Conservation (phyloP, 164 flowering plant genomes). For the Houttuynia cordata region DNA sequence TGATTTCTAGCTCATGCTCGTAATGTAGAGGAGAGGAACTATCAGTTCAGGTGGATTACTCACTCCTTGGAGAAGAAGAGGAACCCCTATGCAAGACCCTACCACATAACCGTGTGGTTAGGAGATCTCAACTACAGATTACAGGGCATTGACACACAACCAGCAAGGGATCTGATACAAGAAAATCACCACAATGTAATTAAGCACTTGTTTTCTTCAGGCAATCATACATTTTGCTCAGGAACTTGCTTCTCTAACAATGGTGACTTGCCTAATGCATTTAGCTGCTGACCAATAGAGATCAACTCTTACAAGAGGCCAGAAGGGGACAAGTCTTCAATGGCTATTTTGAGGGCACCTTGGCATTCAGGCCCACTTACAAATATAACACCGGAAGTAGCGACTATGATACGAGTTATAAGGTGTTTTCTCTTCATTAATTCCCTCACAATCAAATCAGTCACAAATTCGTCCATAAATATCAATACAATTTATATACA, state of each 20-base stretch:
- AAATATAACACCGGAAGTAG: constrained; percentile 59
- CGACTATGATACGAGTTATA: constrained; percentile 66
- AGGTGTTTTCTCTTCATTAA: constrained; percentile 20
- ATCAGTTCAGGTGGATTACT: constrained; percentile 38
- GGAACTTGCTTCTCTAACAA: neutral
- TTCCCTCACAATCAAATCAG: neutral
- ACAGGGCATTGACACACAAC: constrained; percentile 40
- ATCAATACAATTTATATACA: no score
- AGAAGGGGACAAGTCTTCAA: constrained; percentile 54
- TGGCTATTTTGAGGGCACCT: constrained; percentile 55
- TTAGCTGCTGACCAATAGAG: constrained; percentile 36
- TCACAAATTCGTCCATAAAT: no score
- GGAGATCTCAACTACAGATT: constrained; percentile 78
- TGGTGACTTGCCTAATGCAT: neutral
- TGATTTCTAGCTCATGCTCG: constrained; percentile 50
- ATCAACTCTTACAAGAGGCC: constrained; percentile 69
- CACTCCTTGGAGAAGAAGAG: constrained; percentile 38
- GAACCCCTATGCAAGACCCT: constrained; percentile 39
- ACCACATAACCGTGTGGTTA: constrained; percentile 53
- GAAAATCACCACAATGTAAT: constrained; percentile 46
- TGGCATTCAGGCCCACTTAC: constrained; percentile 63
- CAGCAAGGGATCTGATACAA: constrained; percentile 39
- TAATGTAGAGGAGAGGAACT: constrained; percentile 64
- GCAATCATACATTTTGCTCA: neutral
- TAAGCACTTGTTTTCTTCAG: neutral